A percentile compares a stretch with the other conserved stretches of the same genome.
Evolutionary conservation across 2,329 filamentous ascomycete species (phyloP).

Genomic region (Microascus cirrosus): DNA sequence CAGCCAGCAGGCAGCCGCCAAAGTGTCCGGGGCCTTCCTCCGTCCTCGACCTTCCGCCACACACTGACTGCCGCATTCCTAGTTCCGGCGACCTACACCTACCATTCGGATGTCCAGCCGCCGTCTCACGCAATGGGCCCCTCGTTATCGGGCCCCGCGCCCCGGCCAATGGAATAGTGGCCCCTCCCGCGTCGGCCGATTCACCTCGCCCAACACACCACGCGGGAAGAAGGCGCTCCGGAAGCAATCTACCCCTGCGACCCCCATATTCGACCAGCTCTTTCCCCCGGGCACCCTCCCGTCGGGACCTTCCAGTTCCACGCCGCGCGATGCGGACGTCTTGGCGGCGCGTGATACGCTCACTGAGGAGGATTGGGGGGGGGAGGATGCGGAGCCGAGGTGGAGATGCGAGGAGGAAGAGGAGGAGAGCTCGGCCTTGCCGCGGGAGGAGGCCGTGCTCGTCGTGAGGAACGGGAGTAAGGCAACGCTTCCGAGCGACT

Average conservation of each 20-base stretch:
- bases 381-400: not conserved
- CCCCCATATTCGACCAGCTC: conserved; percentile 4
- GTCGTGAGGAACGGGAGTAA: conserved; percentile 47
- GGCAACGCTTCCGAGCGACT: conserved; percentile 55
- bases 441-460: conserved; percentile 26
- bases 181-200: conserved; percentile 1
- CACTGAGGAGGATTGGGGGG: not conserved
- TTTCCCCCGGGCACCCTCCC: conserved; percentile 1
- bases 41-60: not conserved
- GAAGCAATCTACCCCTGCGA: not conserved
- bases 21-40: not conserved
- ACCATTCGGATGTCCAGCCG: conserved; percentile 1
- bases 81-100: not conserved
- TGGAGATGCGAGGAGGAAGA: conserved; percentile 6
- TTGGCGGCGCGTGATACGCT: not conserved
- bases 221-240: not conserved
- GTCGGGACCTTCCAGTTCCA: not conserved
- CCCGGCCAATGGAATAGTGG: not conserved
- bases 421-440: conserved; percentile 5
- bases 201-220: conserved; percentile 2
- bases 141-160: not conserved
- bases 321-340: not conserved
- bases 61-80: not conserved
- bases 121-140: conserved; percentile 5
- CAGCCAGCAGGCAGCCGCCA: not conserved